Base-by-base conservation (phyloP, 768 basidiomycete species). In the Phaffia australis region DNA sequence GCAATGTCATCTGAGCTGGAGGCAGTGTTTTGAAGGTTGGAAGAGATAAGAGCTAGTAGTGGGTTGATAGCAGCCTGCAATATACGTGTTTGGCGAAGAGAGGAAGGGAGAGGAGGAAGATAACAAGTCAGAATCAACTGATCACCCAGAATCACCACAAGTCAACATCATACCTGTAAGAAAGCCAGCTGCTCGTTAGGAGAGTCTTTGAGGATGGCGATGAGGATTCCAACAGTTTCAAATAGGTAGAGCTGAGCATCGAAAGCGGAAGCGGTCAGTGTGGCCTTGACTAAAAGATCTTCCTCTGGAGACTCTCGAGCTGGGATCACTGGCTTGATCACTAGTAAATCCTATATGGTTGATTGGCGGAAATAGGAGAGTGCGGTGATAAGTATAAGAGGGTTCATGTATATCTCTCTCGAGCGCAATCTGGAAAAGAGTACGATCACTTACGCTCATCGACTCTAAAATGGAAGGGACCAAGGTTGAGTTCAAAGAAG, bases 191-290 rank as follows among this genome's bases (percentile, higher is more conserved):
- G 87, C 71, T 87, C 84, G 27, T 85, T 82, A 1, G 86, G 81
- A 14, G 78, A 69, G 46, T 78, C 79, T 74, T 77, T 84, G 50
- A 89, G 79, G n/a, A 89, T 76, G 18, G 88, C 89, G 60, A 88
- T 83, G 47, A 98, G 82, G 15, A 82, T 86, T 30, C 95, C 95
- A 29, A 85, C 82, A 0, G 91, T 86, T 77, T 99, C 95, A 75
- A 90, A 99, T 14, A 99, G 81, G 75, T 97, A 94, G 27, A 98
- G 79, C 75, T 99, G 95, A 16, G 89, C 84, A 70, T 90, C 87
- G 74, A 97, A 93, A 11, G 60, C 23, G 47, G 50, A 54, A 32
- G 25, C 56, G 52, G 84, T 77, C 61, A 84, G 83, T 58, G 83
- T 84, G 0, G 89, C 87, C 74, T 94, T 93, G 21, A 83, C 79